These are phyloP conservation scores for Bryum argenteum DNA, from an alignment of 225 moss, liverwort and hornwort genomes.

Conservation along the genomic window DNA sequence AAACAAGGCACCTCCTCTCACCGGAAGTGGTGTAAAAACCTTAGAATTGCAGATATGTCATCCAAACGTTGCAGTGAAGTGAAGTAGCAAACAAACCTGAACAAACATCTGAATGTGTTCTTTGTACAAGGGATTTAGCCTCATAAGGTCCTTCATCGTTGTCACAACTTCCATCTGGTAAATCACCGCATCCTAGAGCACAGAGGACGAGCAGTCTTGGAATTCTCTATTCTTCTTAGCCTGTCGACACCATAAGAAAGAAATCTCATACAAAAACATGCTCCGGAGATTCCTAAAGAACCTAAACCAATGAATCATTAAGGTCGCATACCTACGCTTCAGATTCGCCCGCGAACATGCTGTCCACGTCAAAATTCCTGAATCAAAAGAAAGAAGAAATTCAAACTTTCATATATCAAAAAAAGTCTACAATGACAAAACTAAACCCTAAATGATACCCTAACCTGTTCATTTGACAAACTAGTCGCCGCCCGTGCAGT, in stretches of 20 bases:
- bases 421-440: not conserved
- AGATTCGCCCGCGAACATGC: conserved; percentile 80
- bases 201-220: conserved; percentile 58
- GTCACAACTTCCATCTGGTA: conserved; percentile 89
- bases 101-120: conserved; percentile 97
- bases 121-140: conserved; percentile 88
- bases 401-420: not conserved
- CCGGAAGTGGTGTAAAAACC: not conserved
- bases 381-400: conserved; percentile 15
- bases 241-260: conserved; percentile 45
- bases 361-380: conserved; percentile 67
- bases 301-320: conserved; percentile 16
- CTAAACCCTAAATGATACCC: not conserved
- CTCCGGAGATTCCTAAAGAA: not conserved
- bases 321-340: conserved; percentile 90
- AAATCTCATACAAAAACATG: not conserved
- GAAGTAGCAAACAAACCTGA: conserved; percentile 56
- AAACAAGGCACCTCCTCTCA: conserved; percentile 12
- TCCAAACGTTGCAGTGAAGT: not conserved
- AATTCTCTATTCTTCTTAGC: conserved; percentile 52
- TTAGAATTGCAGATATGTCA: not conserved
- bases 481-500: conserved; percentile 65
- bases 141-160: conserved; percentile 97
- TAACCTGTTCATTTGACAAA: conserved; percentile 84
- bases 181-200: conserved; percentile 71